These are phyloP conservation scores for Neopestalotiopsis rosae DNA, from an alignment of 2,329 filamentous ascomycete genomes.

Conservation along the genomic window DNA sequence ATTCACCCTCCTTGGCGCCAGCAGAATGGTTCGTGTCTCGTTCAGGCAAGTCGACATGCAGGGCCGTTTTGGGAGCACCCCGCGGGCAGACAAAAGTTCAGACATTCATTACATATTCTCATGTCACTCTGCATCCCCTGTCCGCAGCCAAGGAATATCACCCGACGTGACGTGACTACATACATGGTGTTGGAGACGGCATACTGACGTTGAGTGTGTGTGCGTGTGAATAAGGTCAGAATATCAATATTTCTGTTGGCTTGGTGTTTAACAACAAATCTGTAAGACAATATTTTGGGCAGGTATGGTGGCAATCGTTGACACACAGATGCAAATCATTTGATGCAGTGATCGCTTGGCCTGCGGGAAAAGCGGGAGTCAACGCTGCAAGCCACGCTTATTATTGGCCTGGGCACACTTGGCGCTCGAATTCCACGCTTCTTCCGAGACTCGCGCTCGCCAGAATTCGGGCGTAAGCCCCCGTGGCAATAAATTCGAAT, in stretches of 20 bases:
- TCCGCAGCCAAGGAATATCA: neutral
- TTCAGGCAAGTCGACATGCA: slow-evolving; percentile 2
- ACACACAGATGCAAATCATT: neutral
- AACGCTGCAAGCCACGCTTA: neutral
- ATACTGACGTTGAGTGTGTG: neutral
- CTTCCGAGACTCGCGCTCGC: neutral
- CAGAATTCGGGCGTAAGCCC: neutral
- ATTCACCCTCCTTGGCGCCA: slow-evolving; percentile 6
- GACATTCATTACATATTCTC: neutral
- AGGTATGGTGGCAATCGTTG: neutral
- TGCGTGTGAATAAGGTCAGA: too few species aligned
- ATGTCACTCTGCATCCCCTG: neutral
- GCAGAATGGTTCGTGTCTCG: slow-evolving; percentile 9
- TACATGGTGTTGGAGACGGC: neutral
- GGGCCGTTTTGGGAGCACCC: neutral
- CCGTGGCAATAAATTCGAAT: too few species aligned
- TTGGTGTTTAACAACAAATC: too few species aligned
- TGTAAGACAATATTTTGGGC: too few species aligned
- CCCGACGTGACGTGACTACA: neutral
- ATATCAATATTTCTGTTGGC: too few species aligned
- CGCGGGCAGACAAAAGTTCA: neutral
- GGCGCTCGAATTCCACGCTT: neutral
- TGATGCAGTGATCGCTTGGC: neutral
- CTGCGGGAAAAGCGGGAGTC: neutral
- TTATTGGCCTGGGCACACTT: neutral